These are phyloP conservation scores for Leucocoprinus sp. DNA, from an alignment of 768 basidiomycete genomes.

Conservation along the genomic window DNA sequence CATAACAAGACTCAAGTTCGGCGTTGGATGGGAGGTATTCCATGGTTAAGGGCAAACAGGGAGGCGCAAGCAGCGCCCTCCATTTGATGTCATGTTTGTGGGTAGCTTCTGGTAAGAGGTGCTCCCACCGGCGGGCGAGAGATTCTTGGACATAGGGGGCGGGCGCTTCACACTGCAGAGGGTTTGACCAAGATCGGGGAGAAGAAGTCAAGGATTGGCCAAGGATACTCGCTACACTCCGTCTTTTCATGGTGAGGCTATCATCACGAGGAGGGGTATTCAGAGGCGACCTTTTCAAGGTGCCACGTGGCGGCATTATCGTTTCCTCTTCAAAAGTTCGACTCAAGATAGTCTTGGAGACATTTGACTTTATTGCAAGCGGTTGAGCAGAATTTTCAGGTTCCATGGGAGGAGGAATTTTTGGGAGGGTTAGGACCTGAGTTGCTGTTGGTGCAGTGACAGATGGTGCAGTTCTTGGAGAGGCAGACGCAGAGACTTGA, in stretches of 20 bases:
- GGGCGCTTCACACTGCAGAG: slow-evolving; percentile 51
- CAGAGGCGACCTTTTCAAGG: slow-evolving; percentile 53
- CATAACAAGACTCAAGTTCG: slow-evolving; percentile 70
- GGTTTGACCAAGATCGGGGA: slow-evolving; percentile 47
- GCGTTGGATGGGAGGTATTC: slow-evolving; percentile 76
- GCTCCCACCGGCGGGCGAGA: slow-evolving; percentile 87
- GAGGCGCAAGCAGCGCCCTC: slow-evolving; percentile 78
- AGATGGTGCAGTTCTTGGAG: slow-evolving; percentile 20
- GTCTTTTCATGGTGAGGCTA: slow-evolving; percentile 47
- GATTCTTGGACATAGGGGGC: slow-evolving; percentile 59
- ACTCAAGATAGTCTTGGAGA: slow-evolving; percentile 35
- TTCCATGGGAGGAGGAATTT: slow-evolving; percentile 17
- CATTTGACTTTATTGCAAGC: slow-evolving; percentile 33
- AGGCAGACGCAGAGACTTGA: slow-evolving; percentile 43
- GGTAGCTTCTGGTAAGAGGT: slow-evolving; percentile 63
- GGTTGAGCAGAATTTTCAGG: slow-evolving; percentile 29
- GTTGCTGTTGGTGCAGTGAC: slow-evolving; percentile 27
- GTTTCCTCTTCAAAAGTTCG: slow-evolving; percentile 56
- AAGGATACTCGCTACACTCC: slow-evolving; percentile 32
- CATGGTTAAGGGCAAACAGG: slow-evolving; percentile 83
- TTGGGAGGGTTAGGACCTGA: slow-evolving; percentile 25
- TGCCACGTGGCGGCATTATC: slow-evolving; percentile 33
- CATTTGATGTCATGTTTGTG: slow-evolving; percentile 89
- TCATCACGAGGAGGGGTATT: slow-evolving; percentile 69
- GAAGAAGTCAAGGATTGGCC: slow-evolving; percentile 37